phyloP scores from a whole-genome alignment of 306 rosid species.

The Pterocarpus macrocarpus region DNA sequence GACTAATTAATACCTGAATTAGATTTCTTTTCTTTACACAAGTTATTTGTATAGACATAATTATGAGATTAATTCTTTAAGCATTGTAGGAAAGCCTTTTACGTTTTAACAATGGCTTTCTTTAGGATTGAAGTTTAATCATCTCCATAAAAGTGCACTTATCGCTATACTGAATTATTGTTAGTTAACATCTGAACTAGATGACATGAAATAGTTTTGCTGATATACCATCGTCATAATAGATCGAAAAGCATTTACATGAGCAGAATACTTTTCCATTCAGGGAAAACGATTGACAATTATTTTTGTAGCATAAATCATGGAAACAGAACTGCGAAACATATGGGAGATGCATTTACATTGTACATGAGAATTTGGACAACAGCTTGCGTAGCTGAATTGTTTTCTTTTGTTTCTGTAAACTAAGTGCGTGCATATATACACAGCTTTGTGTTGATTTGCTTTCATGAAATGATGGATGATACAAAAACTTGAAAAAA shows the following conservation, averaged over 20 bases:
- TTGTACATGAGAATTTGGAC: conserved; percentile 8
- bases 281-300: conserved; percentile 28
- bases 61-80: not conserved
- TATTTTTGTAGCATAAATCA: conserved; percentile 4
- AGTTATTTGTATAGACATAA: not conserved
- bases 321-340: conserved; percentile 37
- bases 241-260: not conserved
- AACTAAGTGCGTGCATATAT: not conserved
- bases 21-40: not conserved
- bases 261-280: not conserved
- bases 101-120: too few relatives aligned
- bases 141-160: too few relatives aligned
- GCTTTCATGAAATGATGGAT: too few relatives aligned
- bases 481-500: too few relatives aligned
- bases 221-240: too few relatives aligned
- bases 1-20: conserved; percentile 3
- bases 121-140: too few relatives aligned
- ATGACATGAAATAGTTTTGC: too few relatives aligned
- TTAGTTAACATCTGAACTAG: not conserved
- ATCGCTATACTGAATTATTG: not conserved
- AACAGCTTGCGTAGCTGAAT: conserved; percentile 29
- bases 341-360: conserved; percentile 18
- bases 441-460: not conserved
- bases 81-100: not conserved
- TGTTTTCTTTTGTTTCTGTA: conserved; percentile 12